Conservation (phyloP, 352 stramenopile genomes). For the Globisporangium paddicum region DNA sequence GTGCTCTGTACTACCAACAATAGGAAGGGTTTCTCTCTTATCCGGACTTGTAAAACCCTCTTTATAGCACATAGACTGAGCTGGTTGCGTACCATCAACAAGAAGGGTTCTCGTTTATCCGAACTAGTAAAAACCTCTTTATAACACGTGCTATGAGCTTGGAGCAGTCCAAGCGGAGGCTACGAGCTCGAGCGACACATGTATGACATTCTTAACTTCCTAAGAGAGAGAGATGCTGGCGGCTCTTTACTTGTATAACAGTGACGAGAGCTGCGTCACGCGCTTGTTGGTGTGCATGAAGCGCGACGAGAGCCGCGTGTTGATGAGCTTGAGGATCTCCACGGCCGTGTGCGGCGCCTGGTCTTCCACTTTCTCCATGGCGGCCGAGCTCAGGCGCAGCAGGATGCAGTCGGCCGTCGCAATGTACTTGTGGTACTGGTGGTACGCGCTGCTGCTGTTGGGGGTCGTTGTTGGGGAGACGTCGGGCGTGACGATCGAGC, state of each 20-base stretch:
- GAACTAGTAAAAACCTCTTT: too few species aligned
- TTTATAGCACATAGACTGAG: too few species aligned
- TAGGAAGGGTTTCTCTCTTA: not conserved
- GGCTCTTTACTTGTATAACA: slow-evolving; percentile 61
- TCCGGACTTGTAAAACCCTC: not conserved
- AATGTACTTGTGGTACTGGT: slow-evolving; percentile 55
- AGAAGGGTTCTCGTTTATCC: too few species aligned
- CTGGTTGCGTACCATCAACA: too few species aligned
- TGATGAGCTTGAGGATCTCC: slow-evolving; percentile 70
- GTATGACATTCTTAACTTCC: too few species aligned
- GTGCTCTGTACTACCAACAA: not conserved
- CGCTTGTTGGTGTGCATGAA: slow-evolving; percentile 74
- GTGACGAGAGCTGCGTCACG: slow-evolving; percentile 68
- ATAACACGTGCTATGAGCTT: too few species aligned
- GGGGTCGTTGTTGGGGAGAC: slow-evolving; percentile 15
- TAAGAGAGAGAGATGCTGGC: not conserved
- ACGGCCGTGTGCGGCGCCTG: slow-evolving; percentile 63
- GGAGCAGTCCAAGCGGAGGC: too few species aligned
- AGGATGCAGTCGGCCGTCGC: slow-evolving; percentile 62
- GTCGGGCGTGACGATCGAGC: slow-evolving; percentile 67
- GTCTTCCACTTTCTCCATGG: slow-evolving; percentile 53
- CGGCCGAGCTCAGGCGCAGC: slow-evolving; percentile 46
- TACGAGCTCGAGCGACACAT: too few species aligned
- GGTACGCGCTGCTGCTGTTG: slow-evolving; percentile 6
- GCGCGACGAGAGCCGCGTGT: slow-evolving; percentile 44